Evolutionary conservation across 352 stramenopile genomes (phyloP).

Genomic region (Pythium folliculosum): DNA sequence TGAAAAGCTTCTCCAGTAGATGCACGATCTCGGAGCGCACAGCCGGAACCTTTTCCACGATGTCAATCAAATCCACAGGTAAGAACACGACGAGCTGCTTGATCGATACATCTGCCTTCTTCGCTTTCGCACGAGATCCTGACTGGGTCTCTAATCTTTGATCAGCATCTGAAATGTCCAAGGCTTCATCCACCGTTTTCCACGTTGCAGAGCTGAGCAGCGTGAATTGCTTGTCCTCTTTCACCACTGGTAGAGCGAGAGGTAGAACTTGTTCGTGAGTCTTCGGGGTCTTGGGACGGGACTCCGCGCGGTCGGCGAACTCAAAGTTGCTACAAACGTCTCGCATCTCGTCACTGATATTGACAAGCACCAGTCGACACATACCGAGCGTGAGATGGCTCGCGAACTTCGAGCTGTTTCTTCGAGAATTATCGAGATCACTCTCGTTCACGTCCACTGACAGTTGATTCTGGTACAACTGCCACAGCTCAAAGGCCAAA

Average conservation of each 20-base stretch:
- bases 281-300: background rate
- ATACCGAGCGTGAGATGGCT: slow-evolving; percentile 50
- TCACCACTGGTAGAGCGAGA: slow-evolving; percentile 9
- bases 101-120: slow-evolving; percentile 15
- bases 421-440: slow-evolving; percentile 51
- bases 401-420: slow-evolving; percentile 55
- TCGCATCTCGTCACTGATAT: slow-evolving; percentile 54
- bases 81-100: slow-evolving; percentile 62
- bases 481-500: slow-evolving; percentile 66
- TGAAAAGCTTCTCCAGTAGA: slow-evolving; percentile 67
- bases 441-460: slow-evolving; percentile 63
- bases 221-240: slow-evolving; percentile 22
- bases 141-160: background rate
- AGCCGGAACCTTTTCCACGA: slow-evolving; percentile 36
- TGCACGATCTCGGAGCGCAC: slow-evolving; percentile 48
- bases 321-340: slow-evolving; percentile 14
- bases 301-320: background rate
- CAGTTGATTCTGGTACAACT: slow-evolving; percentile 82
- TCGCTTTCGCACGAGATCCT: slow-evolving; percentile 22
- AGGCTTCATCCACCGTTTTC: slow-evolving; percentile 62
- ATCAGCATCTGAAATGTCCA: slow-evolving; percentile 23
- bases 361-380: slow-evolving; percentile 53
- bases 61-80: slow-evolving; percentile 49
- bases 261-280: slow-evolving; percentile 1
- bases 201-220: slow-evolving; percentile 60